phyloP scores from a whole-genome alignment of 2,329 filamentous ascomycete species.

The Monilinia laxa region DNA sequence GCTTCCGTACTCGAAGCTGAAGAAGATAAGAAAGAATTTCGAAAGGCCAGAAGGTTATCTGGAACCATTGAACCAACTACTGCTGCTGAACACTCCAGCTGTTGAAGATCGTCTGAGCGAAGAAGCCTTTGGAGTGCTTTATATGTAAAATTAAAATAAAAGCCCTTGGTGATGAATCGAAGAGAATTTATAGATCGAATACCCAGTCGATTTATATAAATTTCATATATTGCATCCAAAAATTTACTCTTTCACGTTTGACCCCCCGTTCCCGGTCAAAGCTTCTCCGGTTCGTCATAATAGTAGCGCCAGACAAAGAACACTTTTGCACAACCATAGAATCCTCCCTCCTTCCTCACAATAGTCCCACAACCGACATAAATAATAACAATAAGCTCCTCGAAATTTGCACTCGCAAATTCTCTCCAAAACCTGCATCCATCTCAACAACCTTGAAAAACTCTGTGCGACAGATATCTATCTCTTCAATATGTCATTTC shows the following conservation, averaged over 20 bases:
- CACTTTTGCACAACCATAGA: constrained; percentile 20
- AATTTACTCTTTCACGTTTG: constrained; percentile 10
- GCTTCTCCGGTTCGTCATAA: constrained; percentile 21
- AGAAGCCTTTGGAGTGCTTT: neutral
- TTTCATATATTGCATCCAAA: neutral
- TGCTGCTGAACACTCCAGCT: too few relatives aligned
- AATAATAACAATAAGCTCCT: constrained; percentile 18
- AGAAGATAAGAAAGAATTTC: constrained; percentile 2
- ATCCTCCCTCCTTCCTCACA: constrained; percentile 13
- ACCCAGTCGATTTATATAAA: too few relatives aligned
- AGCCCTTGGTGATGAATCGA: neutral
- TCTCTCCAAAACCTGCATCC: constrained; percentile 1
- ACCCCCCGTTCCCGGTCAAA: constrained; percentile 16
- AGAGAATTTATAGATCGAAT: too few relatives aligned
- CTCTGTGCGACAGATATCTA: neutral
- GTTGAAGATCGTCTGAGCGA: neutral
- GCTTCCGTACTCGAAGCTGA: neutral
- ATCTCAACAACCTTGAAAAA: constrained; percentile 1
- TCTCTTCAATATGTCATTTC: constrained; percentile 68
- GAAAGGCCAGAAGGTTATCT: neutral
- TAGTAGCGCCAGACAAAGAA: constrained; percentile 21
- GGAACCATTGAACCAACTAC: too few relatives aligned
- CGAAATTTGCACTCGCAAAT: constrained; percentile 14
- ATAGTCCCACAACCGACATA: constrained; percentile 9
- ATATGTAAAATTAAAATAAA: neutral